Percentiles rank a stretch among this genome's conserved stretches.
Conservation (phyloP, 1,139 yeast species). For the Magnusiomyces paraingens region DNA sequence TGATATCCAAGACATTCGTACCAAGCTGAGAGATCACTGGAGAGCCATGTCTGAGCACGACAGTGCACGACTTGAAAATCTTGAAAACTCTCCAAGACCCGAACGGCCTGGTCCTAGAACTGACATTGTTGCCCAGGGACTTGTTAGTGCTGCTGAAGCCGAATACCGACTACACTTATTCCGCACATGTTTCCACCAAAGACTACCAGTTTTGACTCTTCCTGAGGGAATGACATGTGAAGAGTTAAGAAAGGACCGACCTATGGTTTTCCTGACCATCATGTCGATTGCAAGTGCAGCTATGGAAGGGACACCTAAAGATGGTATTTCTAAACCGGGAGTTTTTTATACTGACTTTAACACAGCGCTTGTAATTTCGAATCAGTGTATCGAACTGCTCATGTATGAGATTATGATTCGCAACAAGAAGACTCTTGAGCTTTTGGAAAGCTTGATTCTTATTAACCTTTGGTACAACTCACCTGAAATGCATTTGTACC, state of each 20-base stretch:
- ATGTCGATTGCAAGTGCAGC: conserved; percentile 50
- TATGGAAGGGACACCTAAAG: conserved; percentile 17
- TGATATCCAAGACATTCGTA: conserved; percentile 24
- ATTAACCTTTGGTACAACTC: conserved; percentile 75
- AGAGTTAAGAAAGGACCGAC: conserved; percentile 46
- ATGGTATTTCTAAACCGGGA: conserved; percentile 28
- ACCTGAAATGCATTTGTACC: conserved; percentile 71
- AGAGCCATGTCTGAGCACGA: conserved; percentile 26
- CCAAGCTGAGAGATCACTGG: conserved; percentile 30
- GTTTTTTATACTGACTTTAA: not conserved
- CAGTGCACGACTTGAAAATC: conserved; percentile 22
- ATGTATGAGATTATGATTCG: conserved; percentile 57
- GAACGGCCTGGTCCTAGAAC: conserved; percentile 24
- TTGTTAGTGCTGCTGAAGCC: conserved; percentile 30
- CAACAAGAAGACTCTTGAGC: conserved; percentile 64
- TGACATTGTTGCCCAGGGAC: conserved; percentile 30
- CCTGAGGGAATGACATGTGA: conserved; percentile 41
- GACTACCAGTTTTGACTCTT: not conserved
- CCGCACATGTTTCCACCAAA: not conserved
- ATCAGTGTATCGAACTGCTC: conserved; percentile 37
- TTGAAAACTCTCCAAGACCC: conserved; percentile 21
- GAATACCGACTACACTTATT: conserved; percentile 23
- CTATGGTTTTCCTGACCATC: conserved; percentile 56
- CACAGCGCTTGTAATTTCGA: not conserved
- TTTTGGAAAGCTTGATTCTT: conserved; percentile 55